phyloP scores from a whole-genome alignment of 2,329 filamentous ascomycete genomes.

The Pseudocercospora ulei region DNA sequence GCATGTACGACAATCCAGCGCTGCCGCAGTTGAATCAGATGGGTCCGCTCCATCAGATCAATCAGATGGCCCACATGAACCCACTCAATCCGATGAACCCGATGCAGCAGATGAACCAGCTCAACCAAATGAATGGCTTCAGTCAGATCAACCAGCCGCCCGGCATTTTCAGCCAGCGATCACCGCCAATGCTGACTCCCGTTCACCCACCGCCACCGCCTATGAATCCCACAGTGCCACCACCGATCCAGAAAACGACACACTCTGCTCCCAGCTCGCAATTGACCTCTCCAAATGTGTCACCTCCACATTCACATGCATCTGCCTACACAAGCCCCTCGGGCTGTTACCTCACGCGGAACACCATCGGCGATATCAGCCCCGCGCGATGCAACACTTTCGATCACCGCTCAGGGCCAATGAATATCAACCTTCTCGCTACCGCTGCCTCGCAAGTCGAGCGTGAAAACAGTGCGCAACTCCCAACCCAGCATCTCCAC shows the following conservation, averaged over 20 bases:
- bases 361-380: slow-evolving; percentile 41
- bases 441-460: slow-evolving; percentile 59
- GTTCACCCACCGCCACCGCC: slow-evolving; percentile 12
- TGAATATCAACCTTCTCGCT: slow-evolving; percentile 61
- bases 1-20: slow-evolving; percentile 44
- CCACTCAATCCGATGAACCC: slow-evolving; percentile 25
- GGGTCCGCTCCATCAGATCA: slow-evolving; percentile 62
- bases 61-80: slow-evolving; percentile 57
- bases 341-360: slow-evolving; percentile 50
- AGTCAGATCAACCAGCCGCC: slow-evolving; percentile 16
- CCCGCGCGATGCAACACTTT: slow-evolving; percentile 38
- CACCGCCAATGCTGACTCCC: slow-evolving; percentile 11
- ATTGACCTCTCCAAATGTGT: slow-evolving; percentile 86
- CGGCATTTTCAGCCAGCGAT: slow-evolving; percentile 10
- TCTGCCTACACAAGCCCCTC: slow-evolving; percentile 49
- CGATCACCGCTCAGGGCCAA: slow-evolving; percentile 40
- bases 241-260: slow-evolving; percentile 55
- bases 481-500: slow-evolving; percentile 36
- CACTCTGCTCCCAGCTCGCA: slow-evolving; percentile 81
- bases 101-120: slow-evolving; percentile 25
- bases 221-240: slow-evolving; percentile 10
- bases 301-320: slow-evolving; percentile 78
- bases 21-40: slow-evolving; percentile 46
- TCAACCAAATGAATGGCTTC: slow-evolving; percentile 13
- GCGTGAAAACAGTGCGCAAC: slow-evolving; percentile 46